Evolutionary conservation across 495 filamentous ascomycete genomes (phyloP), one percentile per base, ranked within the genome.

Genomic region (Schizothecium vesticola): DNA sequence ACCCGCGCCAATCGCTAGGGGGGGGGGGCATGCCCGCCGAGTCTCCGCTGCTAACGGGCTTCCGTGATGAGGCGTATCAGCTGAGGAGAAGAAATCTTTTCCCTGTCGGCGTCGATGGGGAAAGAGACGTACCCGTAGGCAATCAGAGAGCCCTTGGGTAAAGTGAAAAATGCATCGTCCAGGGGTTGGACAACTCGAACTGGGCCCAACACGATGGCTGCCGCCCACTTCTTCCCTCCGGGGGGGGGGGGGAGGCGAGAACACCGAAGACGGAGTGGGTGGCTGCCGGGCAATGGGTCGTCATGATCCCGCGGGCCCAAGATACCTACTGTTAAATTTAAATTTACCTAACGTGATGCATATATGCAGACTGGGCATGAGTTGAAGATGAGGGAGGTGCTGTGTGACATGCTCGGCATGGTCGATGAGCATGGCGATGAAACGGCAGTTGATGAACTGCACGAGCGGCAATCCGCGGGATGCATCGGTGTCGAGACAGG

Each of bases 1-100:
- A 79, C 36, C 77, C 77, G 77, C 72, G 36, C 77, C 75, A 79
- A 79, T 79, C 71, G 76, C 3, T 19, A 19, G 3, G 16, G 56
- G 67, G 56, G 67, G 43, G 59, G 65, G 57, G 36, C 63, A 68
- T 68, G 66, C 29, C 72, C 66, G 67, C 56, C 26, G 68, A 70
- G 72, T 28, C 71, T 73, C 75, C 76, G 75, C 75, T 65, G 55
- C 55, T 55, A 57, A 21, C 21, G 55, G 58, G 56, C 25, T 43
- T 43, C 36, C 58, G 59, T 29, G 57, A 65, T 62, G 63, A 71
- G 43, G 43, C 24, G 28, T 31, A 67, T 78, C 76, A 78, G 76
- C 63, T 78, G 76, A 83, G 71, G 25, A 63, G 66, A 67, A 74
- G 70, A 76, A 61, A 71, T 69, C 74, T 78, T 71, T 67, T 55